Evolutionary conservation across 495 filamentous ascomycete genomes (phyloP).

Genomic region (Letharia lupina): DNA sequence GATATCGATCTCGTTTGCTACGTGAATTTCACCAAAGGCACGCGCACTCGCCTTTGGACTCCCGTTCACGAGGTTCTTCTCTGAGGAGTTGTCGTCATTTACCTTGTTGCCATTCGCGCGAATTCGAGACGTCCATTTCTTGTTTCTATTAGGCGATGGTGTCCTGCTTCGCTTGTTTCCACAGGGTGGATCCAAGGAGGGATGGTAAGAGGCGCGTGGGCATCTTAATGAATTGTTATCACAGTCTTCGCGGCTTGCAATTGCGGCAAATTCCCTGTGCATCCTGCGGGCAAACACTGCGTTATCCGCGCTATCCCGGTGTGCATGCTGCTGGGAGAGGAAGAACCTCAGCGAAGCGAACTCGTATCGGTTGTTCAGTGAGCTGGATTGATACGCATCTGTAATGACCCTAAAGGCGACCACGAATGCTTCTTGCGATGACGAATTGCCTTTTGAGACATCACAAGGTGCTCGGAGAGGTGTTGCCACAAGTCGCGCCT

Average conservation of each 20-base stretch:
- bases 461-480: constrained; percentile 41
- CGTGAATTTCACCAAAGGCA: constrained; percentile 43
- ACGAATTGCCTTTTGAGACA: constrained; percentile 15
- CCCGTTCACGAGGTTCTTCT: constrained; percentile 20
- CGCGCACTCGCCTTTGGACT: constrained; percentile 11
- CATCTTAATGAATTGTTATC: constrained; percentile 30
- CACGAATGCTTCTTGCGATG: constrained; percentile 32
- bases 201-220: constrained; percentile 31
- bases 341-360: constrained; percentile 50
- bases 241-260: constrained; percentile 20
- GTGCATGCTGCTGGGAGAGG: constrained; percentile 47
- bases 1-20: constrained; percentile 45
- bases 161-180: constrained; percentile 24
- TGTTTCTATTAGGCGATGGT: constrained; percentile 25
- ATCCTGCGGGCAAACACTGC: constrained; percentile 44
- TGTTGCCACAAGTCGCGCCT: constrained; percentile 42
- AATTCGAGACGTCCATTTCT: constrained; percentile 10
- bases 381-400: constrained; percentile 41
- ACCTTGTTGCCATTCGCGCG: constrained; percentile 6
- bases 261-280: constrained; percentile 37
- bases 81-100: constrained; percentile 30
- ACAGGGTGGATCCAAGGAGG: constrained; percentile 17
- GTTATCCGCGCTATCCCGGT: constrained; percentile 41
- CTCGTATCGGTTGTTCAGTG: constrained; percentile 33
- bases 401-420: constrained; percentile 50